Evolutionary conservation across 768 basidiomycete genomes (phyloP).

Genomic region (Peribolospora baueri): DNA sequence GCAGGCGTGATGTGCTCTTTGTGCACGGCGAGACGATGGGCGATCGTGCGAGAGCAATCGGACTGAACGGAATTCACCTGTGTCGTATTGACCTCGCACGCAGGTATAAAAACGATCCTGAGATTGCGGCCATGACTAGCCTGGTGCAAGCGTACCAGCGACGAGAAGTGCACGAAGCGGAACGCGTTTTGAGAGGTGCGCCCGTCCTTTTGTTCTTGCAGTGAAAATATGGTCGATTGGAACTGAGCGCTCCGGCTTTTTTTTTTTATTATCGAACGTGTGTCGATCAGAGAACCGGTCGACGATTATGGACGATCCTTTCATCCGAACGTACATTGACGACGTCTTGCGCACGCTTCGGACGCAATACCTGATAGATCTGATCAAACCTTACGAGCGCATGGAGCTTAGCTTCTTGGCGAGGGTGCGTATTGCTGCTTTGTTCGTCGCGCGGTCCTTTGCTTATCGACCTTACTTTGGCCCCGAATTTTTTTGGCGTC

Average conservation of each 20-base stretch:
- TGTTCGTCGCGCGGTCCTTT: too few relatives aligned
- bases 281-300: conserved; percentile 48
- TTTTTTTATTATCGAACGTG: conserved; percentile 1
- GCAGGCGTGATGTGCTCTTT: not conserved
- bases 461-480: not conserved
- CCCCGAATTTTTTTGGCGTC: not conserved
- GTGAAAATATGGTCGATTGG: not conserved
- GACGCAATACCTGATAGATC: conserved; percentile 89
- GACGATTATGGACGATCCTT: conserved; percentile 87
- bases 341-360: conserved; percentile 80
- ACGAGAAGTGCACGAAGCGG: conserved; percentile 87
- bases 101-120: conserved; percentile 81
- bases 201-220: not conserved
- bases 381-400: conserved; percentile 91
- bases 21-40: not conserved
- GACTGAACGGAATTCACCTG: not conserved
- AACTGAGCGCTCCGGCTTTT: not conserved
- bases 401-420: conserved; percentile 82
- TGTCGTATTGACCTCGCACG: not conserved
- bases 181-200: conserved; percentile 72
- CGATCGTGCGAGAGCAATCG: not conserved
- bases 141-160: conserved; percentile 90
- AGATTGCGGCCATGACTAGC: conserved; percentile 95
- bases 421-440: conserved; percentile 31
- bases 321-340: conserved; percentile 87